These are phyloP conservation scores for Lactifluus rugatus DNA, from an alignment of 768 basidiomycete genomes.

Conservation along the genomic window DNA sequence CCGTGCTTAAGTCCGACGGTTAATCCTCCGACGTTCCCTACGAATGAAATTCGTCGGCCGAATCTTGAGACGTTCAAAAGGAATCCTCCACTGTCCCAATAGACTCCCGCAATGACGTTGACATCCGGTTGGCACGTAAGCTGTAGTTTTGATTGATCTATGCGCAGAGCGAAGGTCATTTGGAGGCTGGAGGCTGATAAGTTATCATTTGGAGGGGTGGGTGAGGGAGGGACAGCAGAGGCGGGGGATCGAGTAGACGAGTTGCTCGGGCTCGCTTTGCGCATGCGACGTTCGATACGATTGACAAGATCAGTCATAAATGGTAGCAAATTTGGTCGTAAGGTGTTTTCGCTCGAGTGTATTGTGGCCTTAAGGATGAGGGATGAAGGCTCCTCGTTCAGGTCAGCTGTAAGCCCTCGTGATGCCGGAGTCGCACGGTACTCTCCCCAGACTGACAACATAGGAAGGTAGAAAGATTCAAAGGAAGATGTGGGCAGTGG, in stretches of 20 bases:
- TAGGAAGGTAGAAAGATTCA: constrained; percentile 65
- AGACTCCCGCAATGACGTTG: constrained; percentile 78
- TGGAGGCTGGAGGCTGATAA: constrained; percentile 41
- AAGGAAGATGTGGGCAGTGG: constrained; percentile 42
- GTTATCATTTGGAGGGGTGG: constrained; percentile 15
- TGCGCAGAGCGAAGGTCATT: constrained; percentile 80
- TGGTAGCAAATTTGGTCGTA: constrained; percentile 73
- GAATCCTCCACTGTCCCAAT: constrained; percentile 95
- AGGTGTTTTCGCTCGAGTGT: constrained; percentile 77
- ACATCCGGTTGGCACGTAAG: constrained; percentile 87
- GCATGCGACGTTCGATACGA: constrained; percentile 61
- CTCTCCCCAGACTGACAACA: constrained; percentile 74
- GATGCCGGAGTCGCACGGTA: constrained; percentile 52
- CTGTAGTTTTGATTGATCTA: constrained; percentile 80
- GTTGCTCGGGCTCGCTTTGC: constrained; percentile 33
- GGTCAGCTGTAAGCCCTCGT: constrained; percentile 28
- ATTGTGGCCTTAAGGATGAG: constrained; percentile 82
- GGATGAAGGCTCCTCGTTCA: constrained; percentile 39
- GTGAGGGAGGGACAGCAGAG: constrained; percentile 2
- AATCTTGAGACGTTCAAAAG: constrained; percentile 69
- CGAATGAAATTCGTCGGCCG: constrained; percentile 60
- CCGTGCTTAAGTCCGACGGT: constrained; percentile 77
- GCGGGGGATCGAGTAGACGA: constrained; percentile 15
- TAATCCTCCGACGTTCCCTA: constrained; percentile 73
- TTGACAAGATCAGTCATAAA: constrained; percentile 73